phyloP scores from a whole-genome alignment of 192 early-diverging fungal species.

The Podila horticola region DNA sequence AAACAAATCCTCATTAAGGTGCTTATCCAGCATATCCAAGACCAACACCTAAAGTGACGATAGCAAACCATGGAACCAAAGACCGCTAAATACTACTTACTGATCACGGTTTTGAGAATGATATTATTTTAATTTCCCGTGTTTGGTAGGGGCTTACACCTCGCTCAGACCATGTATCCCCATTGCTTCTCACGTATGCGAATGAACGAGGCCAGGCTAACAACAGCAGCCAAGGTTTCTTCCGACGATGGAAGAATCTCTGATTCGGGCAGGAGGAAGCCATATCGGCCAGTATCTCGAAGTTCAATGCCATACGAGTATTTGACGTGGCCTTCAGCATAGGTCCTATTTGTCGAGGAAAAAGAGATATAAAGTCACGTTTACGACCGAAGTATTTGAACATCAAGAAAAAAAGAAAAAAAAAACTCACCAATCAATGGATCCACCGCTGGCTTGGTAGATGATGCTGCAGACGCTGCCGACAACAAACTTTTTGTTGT shows the following conservation, averaged over 20 bases:
- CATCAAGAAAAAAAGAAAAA: background rate
- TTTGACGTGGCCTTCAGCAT: slow-evolving; percentile 52
- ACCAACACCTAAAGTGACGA: too few relatives aligned
- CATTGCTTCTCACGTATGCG: slow-evolving; percentile 47
- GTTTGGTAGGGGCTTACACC: background rate
- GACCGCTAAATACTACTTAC: too few relatives aligned
- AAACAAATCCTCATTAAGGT: too few relatives aligned
- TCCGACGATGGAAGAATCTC: slow-evolving; percentile 57
- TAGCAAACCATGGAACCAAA: too few relatives aligned
- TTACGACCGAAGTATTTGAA: background rate
- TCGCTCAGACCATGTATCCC: slow-evolving; percentile 24
- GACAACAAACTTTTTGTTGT: slow-evolving; percentile 50
- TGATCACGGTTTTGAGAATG: too few relatives aligned
- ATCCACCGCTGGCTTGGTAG: slow-evolving; percentile 47
- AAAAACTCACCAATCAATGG: slow-evolving; percentile 39
- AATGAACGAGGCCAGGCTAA: slow-evolving; percentile 49
- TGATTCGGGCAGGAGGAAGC: slow-evolving; percentile 57
- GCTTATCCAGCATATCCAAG: too few relatives aligned
- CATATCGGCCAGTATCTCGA: slow-evolving; percentile 54
- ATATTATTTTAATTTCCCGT: too few relatives aligned
- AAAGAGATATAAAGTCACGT: background rate
- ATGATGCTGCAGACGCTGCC: slow-evolving; percentile 57
- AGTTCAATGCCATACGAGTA: slow-evolving; percentile 60
- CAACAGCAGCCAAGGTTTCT: slow-evolving; percentile 53
- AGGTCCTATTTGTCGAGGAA: slow-evolving; percentile 33